Evolutionary conservation across 192 early-diverging fungal species (phyloP), one percentile per base, ranked within the genome.

Genomic region (Fimicolochytrium jonesii): DNA sequence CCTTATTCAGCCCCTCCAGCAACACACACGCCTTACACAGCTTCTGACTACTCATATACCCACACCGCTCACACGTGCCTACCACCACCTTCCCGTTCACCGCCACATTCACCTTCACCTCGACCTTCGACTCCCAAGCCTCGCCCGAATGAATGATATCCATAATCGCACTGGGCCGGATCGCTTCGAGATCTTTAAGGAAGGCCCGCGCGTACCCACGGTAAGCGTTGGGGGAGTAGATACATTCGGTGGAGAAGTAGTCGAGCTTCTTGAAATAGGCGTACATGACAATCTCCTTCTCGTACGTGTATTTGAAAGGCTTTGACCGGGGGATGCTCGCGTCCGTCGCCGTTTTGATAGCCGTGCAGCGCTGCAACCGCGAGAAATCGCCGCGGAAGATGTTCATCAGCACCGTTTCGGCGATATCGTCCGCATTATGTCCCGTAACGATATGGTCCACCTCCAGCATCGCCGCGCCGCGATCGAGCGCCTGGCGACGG

Each of bases 251-350:
- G 11, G 93, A 95, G 54, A 98, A 98, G 77, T 98, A 98, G 67
- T 98, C 96, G 23, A 98, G 76, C 33, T 92, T 88, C 73, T 91
- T 90, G 66, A 93, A 92, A 66, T 98, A 97, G 22, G 96, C 96
- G 63, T 98, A 93, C 94, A 98, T 95, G 64, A 98, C 96, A 64
- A 98, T 98, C 62, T 98, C 96, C 75, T 98, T 98, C 72, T 98
- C 96, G 59, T 98, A 98, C 0, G 93, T 94, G 71, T 97, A 96
- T 67, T 96, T 98, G 78, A 98, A 95, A 0, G 96, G 96, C 77
- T 98, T 98, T 10, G 92, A 95, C 41, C 96, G 79, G 37, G 82
- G 78, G 41, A 93, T 88, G 32, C 82, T 82, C n/a, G 70, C 75
- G 36, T 92, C 89, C 29, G 86, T 89, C 10, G 79, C 77, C 17